These are phyloP conservation scores for Niebla homalea DNA, from an alignment of 495 filamentous ascomycete genomes.

Conservation along the genomic window DNA sequence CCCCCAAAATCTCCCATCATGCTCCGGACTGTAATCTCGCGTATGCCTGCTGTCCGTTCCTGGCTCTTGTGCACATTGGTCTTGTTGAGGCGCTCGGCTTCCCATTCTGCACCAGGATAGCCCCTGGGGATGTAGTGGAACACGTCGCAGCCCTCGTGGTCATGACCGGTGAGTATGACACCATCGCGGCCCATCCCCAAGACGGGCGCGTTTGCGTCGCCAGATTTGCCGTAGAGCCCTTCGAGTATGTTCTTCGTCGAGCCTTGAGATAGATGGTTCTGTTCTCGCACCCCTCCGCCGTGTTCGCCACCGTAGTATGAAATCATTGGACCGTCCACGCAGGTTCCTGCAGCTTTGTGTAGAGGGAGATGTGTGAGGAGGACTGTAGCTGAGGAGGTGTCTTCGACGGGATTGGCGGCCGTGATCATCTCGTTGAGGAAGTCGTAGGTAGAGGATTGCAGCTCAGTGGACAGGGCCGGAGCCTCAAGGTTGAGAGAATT, in stretches of 20 bases:
- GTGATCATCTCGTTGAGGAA: constrained; percentile 64
- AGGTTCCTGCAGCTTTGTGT: constrained; percentile 70
- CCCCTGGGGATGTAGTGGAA: constrained; percentile 50
- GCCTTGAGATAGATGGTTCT: constrained; percentile 71
- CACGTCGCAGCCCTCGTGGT: constrained; percentile 85
- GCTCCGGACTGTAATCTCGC: constrained; percentile 87
- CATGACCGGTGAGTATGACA: constrained; percentile 80
- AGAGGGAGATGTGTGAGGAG: constrained; percentile 87
- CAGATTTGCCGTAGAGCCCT: constrained; percentile 66
- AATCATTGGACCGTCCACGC: constrained; percentile 72
- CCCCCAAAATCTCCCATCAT: constrained; percentile 96
- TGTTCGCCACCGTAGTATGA: constrained; percentile 47
- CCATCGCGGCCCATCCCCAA: constrained; percentile 52
- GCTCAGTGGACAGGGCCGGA: constrained; percentile 47
- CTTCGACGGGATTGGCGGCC: constrained; percentile 52
- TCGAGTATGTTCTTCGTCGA: constrained; percentile 57
- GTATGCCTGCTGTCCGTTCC: constrained; percentile 31
- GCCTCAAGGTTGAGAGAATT: constrained; percentile 88
- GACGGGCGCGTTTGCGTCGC: constrained; percentile 34
- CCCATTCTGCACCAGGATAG: constrained; percentile 10
- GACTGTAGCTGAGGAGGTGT: constrained; percentile 55
- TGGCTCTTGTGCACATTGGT: constrained; percentile 4
- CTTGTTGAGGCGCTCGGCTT: constrained; percentile 13
- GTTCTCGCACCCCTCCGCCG: constrained; percentile 63
- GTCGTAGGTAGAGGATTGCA: constrained; percentile 58